phyloP scores from a whole-genome alignment of 179 eudicot genomes.

The Actinidia polygama region DNA sequence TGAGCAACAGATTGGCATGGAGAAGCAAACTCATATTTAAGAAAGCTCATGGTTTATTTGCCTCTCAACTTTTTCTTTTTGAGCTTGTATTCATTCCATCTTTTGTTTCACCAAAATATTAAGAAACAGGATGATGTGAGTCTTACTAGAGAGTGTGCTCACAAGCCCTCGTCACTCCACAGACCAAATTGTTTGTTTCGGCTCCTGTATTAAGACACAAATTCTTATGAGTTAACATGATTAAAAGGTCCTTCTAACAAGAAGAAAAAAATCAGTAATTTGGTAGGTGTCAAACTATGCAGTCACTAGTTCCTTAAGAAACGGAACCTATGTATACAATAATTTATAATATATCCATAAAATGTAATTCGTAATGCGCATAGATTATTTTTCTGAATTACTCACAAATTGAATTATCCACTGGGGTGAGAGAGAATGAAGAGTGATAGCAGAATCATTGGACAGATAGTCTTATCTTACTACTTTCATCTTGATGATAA shows the following conservation, averaged over 20 bases:
- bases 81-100: background rate
- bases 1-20: background rate
- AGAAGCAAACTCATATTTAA: constrained; percentile 20
- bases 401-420: background rate
- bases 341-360: background rate
- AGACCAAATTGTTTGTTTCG: background rate
- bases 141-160: background rate
- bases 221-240: background rate
- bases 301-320: background rate
- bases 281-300: background rate
- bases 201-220: background rate
- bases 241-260: background rate
- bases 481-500: too few species aligned
- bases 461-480: background rate
- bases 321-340: background rate
- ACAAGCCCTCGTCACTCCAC: background rate
- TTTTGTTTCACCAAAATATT: background rate
- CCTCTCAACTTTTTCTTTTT: background rate
- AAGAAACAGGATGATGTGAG: background rate
- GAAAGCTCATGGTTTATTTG: constrained; percentile 3
- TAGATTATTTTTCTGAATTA: background rate
- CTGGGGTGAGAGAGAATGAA: background rate
- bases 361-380: background rate
- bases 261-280: background rate
- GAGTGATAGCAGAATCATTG: background rate